Conservation (phyloP, 345 rosid genomes). For the Aquilaria yunnanensis region DNA sequence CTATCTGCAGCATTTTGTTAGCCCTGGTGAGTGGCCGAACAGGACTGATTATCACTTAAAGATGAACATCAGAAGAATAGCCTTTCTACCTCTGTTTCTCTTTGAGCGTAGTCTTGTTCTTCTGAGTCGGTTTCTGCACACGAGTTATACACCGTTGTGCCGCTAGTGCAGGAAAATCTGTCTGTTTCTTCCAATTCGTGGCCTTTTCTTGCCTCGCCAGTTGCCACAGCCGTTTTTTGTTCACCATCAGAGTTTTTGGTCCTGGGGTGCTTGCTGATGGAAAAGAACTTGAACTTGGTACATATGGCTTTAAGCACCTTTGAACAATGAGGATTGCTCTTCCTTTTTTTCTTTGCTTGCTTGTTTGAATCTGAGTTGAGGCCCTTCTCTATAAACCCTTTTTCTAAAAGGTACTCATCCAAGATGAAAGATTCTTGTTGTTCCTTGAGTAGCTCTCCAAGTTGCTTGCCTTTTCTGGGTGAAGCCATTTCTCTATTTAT, state of each 20-base stretch:
- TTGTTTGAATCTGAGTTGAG: constrained; percentile 6
- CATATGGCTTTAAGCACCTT: constrained; percentile 24
- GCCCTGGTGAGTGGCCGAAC: constrained; percentile 13
- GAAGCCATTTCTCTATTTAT: constrained; percentile 17
- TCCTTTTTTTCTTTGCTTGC: constrained; percentile 15
- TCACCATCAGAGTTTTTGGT: constrained; percentile 8
- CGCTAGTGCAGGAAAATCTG: constrained; percentile 25
- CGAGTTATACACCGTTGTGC: constrained; percentile 29
- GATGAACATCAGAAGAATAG: background rate
- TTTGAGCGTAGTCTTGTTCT: constrained; percentile 13
- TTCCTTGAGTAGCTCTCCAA: constrained; percentile 46
- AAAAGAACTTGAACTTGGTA: constrained; percentile 19
- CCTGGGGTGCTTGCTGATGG: constrained; percentile 12
- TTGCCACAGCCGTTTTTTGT: constrained; percentile 9
- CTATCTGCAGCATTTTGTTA: constrained; percentile 34
- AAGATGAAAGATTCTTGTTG: constrained; percentile 55
- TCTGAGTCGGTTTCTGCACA: constrained; percentile 25
- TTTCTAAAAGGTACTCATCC: constrained; percentile 38
- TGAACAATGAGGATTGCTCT: constrained; percentile 12
- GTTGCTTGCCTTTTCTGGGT: constrained; percentile 25
- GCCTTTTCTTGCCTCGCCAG: constrained; percentile 3
- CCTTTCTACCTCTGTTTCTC: constrained; percentile 27
- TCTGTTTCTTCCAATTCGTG: constrained; percentile 22
- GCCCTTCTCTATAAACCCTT: constrained; percentile 21
- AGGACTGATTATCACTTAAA: background rate